Evolutionary conservation across 1,284 basidiomycete species (phyloP), one percentile per base, ranked within the genome.

Genomic region (Mycena citricolor): DNA sequence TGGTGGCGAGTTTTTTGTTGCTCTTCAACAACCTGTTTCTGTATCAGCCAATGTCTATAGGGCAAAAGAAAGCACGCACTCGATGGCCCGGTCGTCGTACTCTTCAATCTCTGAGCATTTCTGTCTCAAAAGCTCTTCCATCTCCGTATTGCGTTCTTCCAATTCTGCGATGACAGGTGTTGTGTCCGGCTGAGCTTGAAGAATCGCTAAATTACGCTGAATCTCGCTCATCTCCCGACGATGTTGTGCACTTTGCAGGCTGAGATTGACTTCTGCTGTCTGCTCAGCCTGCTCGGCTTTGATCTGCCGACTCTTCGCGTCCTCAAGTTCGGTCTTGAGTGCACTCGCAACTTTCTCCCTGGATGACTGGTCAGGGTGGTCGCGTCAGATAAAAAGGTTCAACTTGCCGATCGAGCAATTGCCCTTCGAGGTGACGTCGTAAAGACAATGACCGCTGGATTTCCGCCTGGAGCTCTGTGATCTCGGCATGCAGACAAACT

Each of bases 101-200:
- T 84, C 83, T 58, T 90, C 86, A 47, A 89, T 86, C 63, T 90
- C 86, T n/a, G 71, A 62, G 52, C 80, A 85, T 62, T 87, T 90
- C 26, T 63, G 67, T 44, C 71, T 70, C 22, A 90, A 65, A 32
- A 86, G 65, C 32, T 79, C 76, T 54, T 90, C 86, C 76, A 88
- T 82, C 57, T 87, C 83, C 25, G 67, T 71, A 54, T 82, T 83
- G 54, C 76, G 77, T 59, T 84, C 83, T 57, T 81, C 74, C 23
- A 88, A 68, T 44, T 85, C 80, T 3, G 65, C 64, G 8, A 88
- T 59, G 16, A 69, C 72, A 7, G 71, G 66, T 46, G 76, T 74
- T 19, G 84, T 67, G 44, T 77, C 72, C 1, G 78, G 75, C 42
- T 71, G 69, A 3, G 74, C 66, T 47, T 71, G 71, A n/a, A 84